Percentiles rank a stretch among this genome's conserved stretches.
These are phyloP conservation scores for Corylus heterophylla DNA, from an alignment of 306 rosid genomes.

Conservation along the genomic window DNA sequence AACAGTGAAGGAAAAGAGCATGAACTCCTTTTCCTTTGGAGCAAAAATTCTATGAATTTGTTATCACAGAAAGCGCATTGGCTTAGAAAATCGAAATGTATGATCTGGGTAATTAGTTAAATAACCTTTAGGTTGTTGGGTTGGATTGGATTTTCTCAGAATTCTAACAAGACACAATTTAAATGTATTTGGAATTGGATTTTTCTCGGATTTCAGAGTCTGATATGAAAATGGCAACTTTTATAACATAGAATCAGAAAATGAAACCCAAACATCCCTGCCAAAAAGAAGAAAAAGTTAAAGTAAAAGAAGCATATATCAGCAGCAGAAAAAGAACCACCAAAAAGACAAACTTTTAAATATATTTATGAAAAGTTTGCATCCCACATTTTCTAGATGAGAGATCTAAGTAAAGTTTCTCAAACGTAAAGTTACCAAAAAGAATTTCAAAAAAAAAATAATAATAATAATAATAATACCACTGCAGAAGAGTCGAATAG, in stretches of 20 bases:
- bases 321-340: neutral
- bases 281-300: slow-evolving; percentile 25
- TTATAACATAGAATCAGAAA: slow-evolving; percentile 10
- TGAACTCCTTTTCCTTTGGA: slow-evolving; percentile 12
- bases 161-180: neutral
- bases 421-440: too few species aligned
- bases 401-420: slow-evolving; percentile 5
- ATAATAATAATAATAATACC: neutral
- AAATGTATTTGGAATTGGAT: neutral
- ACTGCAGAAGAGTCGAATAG: neutral
- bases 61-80: slow-evolving; percentile 15
- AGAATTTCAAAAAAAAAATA: neutral
- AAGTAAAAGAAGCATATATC: neutral
- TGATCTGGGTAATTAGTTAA: slow-evolving; percentile 7
- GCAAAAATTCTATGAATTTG: slow-evolving; percentile 12
- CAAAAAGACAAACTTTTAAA: slow-evolving; percentile 14
- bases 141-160: neutral
- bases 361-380: slow-evolving; percentile 1
- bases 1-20: slow-evolving; percentile 23
- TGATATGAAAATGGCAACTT: neutral
- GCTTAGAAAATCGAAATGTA: slow-evolving; percentile 11
- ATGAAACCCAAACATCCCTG: slow-evolving; percentile 30
- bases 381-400: slow-evolving; percentile 1
- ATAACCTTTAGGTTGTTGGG: neutral
- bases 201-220: slow-evolving; percentile 8